Evolutionary conservation across 2,329 filamentous ascomycete species (phyloP).

Genomic region (Monilinia fructicola): DNA sequence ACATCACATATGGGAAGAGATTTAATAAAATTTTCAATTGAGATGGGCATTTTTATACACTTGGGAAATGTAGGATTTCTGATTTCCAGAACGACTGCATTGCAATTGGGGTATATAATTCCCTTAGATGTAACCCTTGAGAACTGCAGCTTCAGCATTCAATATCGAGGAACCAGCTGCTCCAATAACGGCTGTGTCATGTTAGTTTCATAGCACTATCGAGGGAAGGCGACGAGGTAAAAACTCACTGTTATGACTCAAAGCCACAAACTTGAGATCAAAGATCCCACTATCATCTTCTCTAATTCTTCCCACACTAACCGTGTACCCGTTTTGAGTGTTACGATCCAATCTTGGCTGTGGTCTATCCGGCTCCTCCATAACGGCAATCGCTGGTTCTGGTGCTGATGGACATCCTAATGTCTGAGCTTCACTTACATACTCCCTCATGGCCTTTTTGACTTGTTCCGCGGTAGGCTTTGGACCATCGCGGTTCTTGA

Average conservation of each 20-base stretch:
- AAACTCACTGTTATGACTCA: constrained; percentile 71
- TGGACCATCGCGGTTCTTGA: constrained; percentile 63
- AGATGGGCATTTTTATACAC: not conserved
- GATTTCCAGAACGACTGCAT: not conserved
- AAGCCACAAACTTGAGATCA: constrained; percentile 89
- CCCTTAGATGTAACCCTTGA: constrained; percentile 71
- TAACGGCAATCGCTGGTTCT: constrained; percentile 75
- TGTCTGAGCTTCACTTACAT: constrained; percentile 76
- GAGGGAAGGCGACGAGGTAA: not conserved
- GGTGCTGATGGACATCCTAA: constrained; percentile 89
- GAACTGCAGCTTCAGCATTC: constrained; percentile 87
- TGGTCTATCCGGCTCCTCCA: constrained; percentile 85
- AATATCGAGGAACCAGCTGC: constrained; percentile 94
- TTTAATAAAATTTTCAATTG: not conserved
- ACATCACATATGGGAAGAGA: not conserved
- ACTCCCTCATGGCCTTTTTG: constrained; percentile 74
- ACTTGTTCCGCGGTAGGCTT: constrained; percentile 74
- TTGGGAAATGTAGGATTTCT: not conserved
- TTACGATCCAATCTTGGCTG: constrained; percentile 90
- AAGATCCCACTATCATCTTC: constrained; percentile 88
- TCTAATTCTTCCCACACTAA: constrained; percentile 79
- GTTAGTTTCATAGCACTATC: constrained; percentile 19
- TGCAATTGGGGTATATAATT: not conserved
- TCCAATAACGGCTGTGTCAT: constrained; percentile 73
- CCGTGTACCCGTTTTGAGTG: constrained; percentile 80